A percentile compares a stretch with the other conserved stretches of the same genome.
phyloP scores from a whole-genome alignment of 1,284 basidiomycete species.

The Sanghuangporus weigelae region DNA sequence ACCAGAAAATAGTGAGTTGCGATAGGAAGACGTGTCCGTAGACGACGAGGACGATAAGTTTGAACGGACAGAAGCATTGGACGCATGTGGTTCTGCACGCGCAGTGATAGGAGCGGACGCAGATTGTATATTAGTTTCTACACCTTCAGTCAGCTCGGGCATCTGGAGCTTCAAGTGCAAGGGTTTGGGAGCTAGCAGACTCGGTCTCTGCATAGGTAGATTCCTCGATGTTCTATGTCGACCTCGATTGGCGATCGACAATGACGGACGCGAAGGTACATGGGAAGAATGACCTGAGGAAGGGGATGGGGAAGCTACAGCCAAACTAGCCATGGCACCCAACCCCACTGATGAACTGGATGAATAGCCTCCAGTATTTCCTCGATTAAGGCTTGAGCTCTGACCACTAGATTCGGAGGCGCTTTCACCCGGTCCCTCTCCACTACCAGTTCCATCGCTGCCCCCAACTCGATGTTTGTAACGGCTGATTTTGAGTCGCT shows the following conservation, averaged over 20 bases:
- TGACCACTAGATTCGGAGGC: slow-evolving; percentile 1
- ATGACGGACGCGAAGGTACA: neutral
- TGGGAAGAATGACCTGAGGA: neutral
- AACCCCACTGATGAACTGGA: slow-evolving; percentile 13
- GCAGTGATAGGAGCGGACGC: neutral
- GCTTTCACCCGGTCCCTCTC: slow-evolving; percentile 11
- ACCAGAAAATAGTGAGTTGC: neutral
- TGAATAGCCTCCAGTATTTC: slow-evolving; percentile 6
- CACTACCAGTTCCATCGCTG: slow-evolving; percentile 11
- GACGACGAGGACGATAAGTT: slow-evolving; percentile 7
- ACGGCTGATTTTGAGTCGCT: neutral
- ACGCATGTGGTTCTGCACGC: neutral
- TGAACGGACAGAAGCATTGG: neutral
- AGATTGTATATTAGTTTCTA: neutral
- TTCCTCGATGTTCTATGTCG: neutral
- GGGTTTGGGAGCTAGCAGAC: slow-evolving; percentile 14
- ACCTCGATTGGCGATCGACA: neutral
- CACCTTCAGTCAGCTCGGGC: slow-evolving; percentile 7
- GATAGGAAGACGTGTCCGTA: slow-evolving; percentile 1
- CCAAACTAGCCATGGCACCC: slow-evolving; percentile 1
- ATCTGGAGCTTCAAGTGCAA: slow-evolving; percentile 1
- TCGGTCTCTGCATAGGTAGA: slow-evolving; percentile 7
- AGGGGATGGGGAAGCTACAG: slow-evolving; percentile 2
- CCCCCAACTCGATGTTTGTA: neutral
- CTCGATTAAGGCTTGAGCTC: neutral